Evolutionary conservation across 305 asterid genomes (phyloP).

Genomic region (Solanum hybrid): DNA sequence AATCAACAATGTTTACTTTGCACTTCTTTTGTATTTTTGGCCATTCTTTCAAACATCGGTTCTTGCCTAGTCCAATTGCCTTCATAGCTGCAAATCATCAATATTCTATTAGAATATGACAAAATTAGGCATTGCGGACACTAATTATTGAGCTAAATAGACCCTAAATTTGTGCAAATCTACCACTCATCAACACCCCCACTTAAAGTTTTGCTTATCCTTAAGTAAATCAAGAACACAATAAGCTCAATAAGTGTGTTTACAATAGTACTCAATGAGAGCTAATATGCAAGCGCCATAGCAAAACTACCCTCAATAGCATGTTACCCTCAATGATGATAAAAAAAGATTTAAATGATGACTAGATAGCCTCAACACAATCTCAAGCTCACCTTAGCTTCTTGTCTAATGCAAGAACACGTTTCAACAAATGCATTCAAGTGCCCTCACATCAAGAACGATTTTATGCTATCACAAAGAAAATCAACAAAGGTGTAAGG

Average conservation of each 20-base stretch:
- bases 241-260: background rate
- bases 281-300: background rate
- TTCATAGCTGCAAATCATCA: background rate
- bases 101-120: background rate
- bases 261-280: background rate
- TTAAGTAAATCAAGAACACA: background rate
- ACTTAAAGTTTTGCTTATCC: background rate
- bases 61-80: background rate
- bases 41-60: background rate
- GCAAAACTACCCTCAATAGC: background rate
- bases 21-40: background rate
- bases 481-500: background rate
- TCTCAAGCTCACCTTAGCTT: background rate
- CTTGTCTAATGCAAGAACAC: background rate
- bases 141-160: background rate
- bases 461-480: background rate
- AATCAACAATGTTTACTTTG: background rate
- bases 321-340: background rate
- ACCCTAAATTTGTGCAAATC: background rate
- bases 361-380: background rate
- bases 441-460: background rate
- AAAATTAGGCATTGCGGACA: background rate
- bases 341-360: background rate
- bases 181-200: background rate
- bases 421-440: background rate